Evolutionary conservation across 306 rosid species (phyloP), one percentile per base, ranked within the genome.

Genomic region (Quercus engelmannii): DNA sequence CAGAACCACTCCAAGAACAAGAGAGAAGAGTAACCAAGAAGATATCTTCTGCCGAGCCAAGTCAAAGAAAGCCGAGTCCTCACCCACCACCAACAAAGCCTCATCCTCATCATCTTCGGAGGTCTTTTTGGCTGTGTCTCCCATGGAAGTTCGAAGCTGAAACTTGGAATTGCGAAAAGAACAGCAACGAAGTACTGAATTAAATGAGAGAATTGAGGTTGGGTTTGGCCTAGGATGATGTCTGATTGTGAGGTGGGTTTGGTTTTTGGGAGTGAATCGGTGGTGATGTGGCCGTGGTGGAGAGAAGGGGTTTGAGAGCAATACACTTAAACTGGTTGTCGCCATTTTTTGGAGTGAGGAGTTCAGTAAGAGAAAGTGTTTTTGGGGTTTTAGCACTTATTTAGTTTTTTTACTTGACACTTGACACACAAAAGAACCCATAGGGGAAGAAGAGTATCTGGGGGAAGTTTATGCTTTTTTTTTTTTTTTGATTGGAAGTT

Each of bases 11-110:
- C 96, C 97, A 62, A 93, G 82, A 88, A 93, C 78, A 1, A 57
- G 84, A 31, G 83, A 49, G 81, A 93, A 93, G 80, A 89, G 91
- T 43, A 84, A 13, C 97, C 97, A 93, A 11, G 96, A 89, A 74
- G 87, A 78, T 33, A 93, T 62, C 62, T 91, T 92, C 96, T 92
- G 97, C 81, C 89, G 20, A 9, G 83, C 83, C 57, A 92, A 77
- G 20, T 86, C 78, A 73, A 92, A 92, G 20, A 28, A 80, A 0
- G 96, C 97, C n/a, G 97, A 90, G 78, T 92, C 97, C 80, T 92
- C 97, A 0, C 97, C 97, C 26, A 86, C 87, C 8, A 69, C 63
- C n/a, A 63, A 65, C n/a, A 63, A 65, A 78, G 57, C 23, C 63
- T 65, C 77, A 1, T 59, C 81, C 1, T 61, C 78, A 35, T 76